Percentiles rank a stretch among this genome's conserved stretches.
Evolutionary conservation across 495 filamentous ascomycete species (phyloP).

Genomic region (Penicillium flavigenum): DNA sequence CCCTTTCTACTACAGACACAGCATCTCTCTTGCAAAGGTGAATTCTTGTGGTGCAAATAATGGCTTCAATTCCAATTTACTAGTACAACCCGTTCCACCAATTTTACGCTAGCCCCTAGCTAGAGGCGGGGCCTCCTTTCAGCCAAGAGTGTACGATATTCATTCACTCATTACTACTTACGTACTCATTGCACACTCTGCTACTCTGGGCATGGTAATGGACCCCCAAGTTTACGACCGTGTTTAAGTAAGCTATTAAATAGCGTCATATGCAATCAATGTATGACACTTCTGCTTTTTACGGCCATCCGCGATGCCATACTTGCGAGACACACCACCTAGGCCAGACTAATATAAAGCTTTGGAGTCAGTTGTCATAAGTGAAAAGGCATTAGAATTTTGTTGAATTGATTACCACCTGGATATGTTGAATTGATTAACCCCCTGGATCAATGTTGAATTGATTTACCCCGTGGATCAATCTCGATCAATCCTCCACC

Average conservation of each 20-base stretch:
- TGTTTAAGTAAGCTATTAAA: not conserved
- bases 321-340: not conserved
- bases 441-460: too few relatives aligned
- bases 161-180: not conserved
- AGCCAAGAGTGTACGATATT: not conserved
- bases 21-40: not conserved
- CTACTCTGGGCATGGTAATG: too few relatives aligned
- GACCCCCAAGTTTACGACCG: too few relatives aligned
- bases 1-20: not conserved
- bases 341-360: not conserved
- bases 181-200: too few relatives aligned
- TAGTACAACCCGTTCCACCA: not conserved
- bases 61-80: not conserved
- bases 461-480: too few relatives aligned
- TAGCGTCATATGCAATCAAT: not conserved
- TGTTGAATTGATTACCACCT: not conserved
- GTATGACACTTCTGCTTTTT: not conserved
- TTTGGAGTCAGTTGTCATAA: not conserved
- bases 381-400: not conserved
- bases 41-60: not conserved
- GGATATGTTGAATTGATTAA: not conserved
- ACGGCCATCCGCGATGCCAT: not conserved
- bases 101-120: not conserved
- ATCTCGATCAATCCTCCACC: too few relatives aligned
- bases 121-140: not conserved